Evolutionary conservation across 1,284 basidiomycete species (phyloP).

Genomic region (Wolfiporia cocos): DNA sequence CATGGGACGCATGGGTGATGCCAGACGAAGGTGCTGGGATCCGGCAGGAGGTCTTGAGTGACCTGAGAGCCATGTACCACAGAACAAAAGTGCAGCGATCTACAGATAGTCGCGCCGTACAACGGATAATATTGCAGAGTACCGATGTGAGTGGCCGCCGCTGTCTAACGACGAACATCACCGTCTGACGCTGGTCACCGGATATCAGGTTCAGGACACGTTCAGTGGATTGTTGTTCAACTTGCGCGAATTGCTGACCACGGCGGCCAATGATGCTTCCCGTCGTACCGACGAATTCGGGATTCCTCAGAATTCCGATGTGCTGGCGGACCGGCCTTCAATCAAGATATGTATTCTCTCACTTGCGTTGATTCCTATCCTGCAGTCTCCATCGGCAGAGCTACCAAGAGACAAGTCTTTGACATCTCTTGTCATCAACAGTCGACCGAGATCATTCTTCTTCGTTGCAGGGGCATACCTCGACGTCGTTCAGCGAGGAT

Average conservation of each 20-base stretch:
- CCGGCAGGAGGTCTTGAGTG: constrained; percentile 41
- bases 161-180: neutral
- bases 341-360: constrained; percentile 56
- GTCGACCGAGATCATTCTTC: constrained; percentile 48
- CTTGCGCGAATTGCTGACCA: constrained; percentile 35
- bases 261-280: too few species aligned
- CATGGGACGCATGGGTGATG: constrained; percentile 52
- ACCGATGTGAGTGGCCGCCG: constrained; percentile 43
- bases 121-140: constrained; percentile 54
- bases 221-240: constrained; percentile 33
- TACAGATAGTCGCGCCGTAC: constrained; percentile 27
- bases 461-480: constrained; percentile 54
- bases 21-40: constrained; percentile 68
- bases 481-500: constrained; percentile 44
- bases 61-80: constrained; percentile 24
- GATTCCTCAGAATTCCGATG: too few species aligned
- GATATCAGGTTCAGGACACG: constrained; percentile 47
- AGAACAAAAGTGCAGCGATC: constrained; percentile 8
- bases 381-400: constrained; percentile 51
- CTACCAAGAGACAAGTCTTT: constrained; percentile 61
- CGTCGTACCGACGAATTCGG: too few species aligned
- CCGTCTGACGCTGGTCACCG: neutral
- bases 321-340: too few species aligned
- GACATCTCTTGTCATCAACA: constrained; percentile 49
- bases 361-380: constrained; percentile 49